Evolutionary conservation across 805 yeast species (phyloP).

Genomic region (Pichia rugopelliculosa): DNA sequence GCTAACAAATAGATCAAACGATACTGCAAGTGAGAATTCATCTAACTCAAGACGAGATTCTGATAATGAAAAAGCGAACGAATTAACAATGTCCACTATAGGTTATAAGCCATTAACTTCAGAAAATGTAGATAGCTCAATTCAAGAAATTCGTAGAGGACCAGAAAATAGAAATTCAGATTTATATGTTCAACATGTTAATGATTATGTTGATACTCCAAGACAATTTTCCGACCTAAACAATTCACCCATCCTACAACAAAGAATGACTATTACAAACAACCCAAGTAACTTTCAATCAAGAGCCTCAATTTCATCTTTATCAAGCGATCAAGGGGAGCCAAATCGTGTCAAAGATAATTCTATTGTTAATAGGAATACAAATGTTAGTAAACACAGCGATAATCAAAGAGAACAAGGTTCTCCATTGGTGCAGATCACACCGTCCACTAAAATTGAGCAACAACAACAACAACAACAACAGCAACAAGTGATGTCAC

Average conservation of each 20-base stretch:
- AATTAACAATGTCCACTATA: slow-evolving; percentile 5
- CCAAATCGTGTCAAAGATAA: not conserved
- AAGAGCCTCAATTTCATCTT: not conserved
- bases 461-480: not conserved
- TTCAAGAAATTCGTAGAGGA: slow-evolving; percentile 26
- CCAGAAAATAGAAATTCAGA: slow-evolving; percentile 26
- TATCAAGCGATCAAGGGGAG: not conserved
- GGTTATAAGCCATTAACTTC: slow-evolving; percentile 4
- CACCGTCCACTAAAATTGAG: not conserved
- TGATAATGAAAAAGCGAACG: not conserved
- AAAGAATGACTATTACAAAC: not conserved
- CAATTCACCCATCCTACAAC: not conserved
- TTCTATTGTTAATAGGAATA: not conserved
- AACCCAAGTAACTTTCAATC: not conserved
- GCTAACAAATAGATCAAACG: slow-evolving; percentile 24
- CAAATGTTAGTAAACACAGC: not conserved
- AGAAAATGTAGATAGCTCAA: slow-evolving; percentile 13
- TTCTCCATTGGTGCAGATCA: not conserved
- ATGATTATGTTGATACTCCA: slow-evolving; percentile 8
- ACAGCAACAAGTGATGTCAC: not conserved
- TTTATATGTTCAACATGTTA: slow-evolving; percentile 7
- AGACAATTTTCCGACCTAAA: not conserved
- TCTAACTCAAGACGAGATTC: slow-evolving; percentile 6
- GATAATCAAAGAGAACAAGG: not conserved
- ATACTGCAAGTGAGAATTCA: not conserved